Percentiles rank a stretch among this genome's conserved stretches.
These are phyloP conservation scores for Pseudonitzschia delicatissima DNA, from an alignment of 108 stramenopile genomes.

Conservation along the genomic window DNA sequence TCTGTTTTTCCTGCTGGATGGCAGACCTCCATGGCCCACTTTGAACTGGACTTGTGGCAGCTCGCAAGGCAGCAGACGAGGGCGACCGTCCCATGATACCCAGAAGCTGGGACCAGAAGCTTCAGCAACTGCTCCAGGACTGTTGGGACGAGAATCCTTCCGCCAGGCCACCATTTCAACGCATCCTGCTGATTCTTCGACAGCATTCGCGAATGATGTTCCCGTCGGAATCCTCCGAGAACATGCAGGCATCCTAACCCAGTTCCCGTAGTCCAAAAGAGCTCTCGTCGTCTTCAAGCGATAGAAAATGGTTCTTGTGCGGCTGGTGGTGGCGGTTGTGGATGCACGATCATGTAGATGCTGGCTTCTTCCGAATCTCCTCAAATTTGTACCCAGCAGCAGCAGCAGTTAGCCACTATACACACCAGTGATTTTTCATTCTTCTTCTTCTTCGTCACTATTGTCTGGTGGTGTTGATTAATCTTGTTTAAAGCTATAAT, in stretches of 20 bases:
- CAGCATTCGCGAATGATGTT: conserved; percentile 35
- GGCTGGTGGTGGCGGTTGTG: neutral
- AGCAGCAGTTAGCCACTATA: too few species aligned
- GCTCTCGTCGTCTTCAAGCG: too few species aligned
- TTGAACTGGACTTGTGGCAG: conserved; percentile 70
- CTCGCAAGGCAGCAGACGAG: conserved; percentile 64
- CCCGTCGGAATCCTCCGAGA: conserved; percentile 17
- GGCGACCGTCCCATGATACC: conserved; percentile 80
- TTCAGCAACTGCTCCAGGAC: conserved; percentile 61
- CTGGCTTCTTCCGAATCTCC: too few species aligned
- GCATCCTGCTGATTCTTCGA: conserved; percentile 51
- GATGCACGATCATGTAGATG: neutral
- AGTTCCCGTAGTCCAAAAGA: neutral
- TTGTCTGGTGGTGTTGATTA: too few species aligned
- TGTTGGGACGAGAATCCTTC: conserved; percentile 84
- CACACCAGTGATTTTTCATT: too few species aligned
- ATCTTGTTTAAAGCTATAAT: too few species aligned
- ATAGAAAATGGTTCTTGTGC: too few species aligned
- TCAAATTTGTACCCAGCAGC: too few species aligned
- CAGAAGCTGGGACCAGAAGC: conserved; percentile 58
- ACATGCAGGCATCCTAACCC: conserved; percentile 4
- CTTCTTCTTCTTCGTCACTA: too few species aligned
- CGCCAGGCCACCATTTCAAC: conserved; percentile 64
- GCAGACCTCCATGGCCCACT: conserved; percentile 74
- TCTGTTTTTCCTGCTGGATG: conserved; percentile 74